A percentile compares a stretch with the other conserved stretches of the same genome.
Evolutionary conservation across 257 asterid genomes (phyloP).

Genomic region (Gentiana macrophylla): DNA sequence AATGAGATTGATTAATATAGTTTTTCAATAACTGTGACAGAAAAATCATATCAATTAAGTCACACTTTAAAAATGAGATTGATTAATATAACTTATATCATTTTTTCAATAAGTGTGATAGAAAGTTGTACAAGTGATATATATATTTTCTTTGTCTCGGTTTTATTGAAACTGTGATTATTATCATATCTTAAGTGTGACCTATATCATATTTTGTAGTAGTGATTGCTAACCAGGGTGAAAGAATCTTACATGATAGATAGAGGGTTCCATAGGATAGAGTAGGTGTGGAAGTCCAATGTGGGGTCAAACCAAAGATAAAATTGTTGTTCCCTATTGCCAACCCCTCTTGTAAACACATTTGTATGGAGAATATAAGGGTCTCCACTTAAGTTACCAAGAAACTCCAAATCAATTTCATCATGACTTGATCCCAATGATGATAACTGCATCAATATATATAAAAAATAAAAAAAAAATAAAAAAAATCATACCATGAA

Average conservation of each 20-base stretch:
- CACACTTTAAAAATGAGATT: too few species aligned
- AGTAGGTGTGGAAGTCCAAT: conserved; percentile 21
- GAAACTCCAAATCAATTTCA: conserved; percentile 29
- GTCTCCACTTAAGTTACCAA: conserved; percentile 24
- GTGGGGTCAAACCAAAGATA: conserved; percentile 31
- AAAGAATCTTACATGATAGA: conserved; percentile 13
- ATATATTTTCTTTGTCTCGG: too few species aligned
- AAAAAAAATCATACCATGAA: too few species aligned
- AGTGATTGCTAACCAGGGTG: background rate
- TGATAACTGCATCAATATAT: conserved; percentile 11
- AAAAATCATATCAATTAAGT: too few species aligned
- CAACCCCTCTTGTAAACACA: conserved; percentile 22
- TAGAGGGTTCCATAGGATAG: conserved; percentile 22
- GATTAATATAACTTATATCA: too few species aligned
- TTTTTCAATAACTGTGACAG: too few species aligned
- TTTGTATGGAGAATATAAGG: conserved; percentile 28
- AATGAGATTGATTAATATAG: too few species aligned
- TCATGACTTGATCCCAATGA: conserved; percentile 22
- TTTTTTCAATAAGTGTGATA: too few species aligned
- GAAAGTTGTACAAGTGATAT: too few species aligned
- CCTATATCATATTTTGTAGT: too few species aligned
- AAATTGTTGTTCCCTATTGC: conserved; percentile 26
- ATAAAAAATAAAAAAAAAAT: background rate
- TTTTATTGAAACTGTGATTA: too few species aligned
- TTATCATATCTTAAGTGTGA: too few species aligned